These are phyloP conservation scores for Phaeosphaeria sp. DNA, from an alignment of 2,329 filamentous ascomycete species.

Conservation along the genomic window DNA sequence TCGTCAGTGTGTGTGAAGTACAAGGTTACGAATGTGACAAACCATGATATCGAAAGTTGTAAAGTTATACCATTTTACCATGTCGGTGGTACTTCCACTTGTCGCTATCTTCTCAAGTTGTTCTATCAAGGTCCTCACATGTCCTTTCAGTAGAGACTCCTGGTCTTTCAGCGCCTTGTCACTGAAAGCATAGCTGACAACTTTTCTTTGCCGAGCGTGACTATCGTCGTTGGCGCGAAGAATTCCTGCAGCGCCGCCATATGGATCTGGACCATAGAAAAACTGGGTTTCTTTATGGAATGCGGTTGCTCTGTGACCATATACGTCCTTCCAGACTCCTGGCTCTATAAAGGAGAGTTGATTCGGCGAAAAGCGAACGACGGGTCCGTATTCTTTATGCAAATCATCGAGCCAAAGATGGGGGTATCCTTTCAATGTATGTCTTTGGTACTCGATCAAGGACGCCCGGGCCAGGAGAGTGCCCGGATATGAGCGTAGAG, in stretches of 20 bases:
- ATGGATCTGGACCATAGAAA: slow-evolving; percentile 41
- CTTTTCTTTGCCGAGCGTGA: slow-evolving; percentile 45
- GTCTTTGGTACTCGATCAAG: slow-evolving; percentile 27
- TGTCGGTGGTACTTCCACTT: slow-evolving; percentile 15
- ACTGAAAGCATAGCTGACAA: slow-evolving; percentile 48
- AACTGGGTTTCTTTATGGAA: slow-evolving; percentile 38
- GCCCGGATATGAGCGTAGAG: slow-evolving; percentile 50
- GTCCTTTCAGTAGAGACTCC: slow-evolving; percentile 42
- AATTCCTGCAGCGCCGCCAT: slow-evolving; percentile 32
- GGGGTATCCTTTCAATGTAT: slow-evolving; percentile 22
- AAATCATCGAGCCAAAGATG: slow-evolving; percentile 30
- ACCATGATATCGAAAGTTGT: slow-evolving; percentile 30
- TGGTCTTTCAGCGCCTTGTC: slow-evolving; percentile 47
- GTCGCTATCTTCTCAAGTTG: slow-evolving; percentile 37
- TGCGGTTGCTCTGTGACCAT: slow-evolving; percentile 40
- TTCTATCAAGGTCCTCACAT: slow-evolving; percentile 46
- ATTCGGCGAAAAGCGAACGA: slow-evolving; percentile 48
- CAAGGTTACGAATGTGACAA: not conserved
- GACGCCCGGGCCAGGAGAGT: slow-evolving; percentile 40
- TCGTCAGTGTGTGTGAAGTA: too few species aligned
- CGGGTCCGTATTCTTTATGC: slow-evolving; percentile 47
- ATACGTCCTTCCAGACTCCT: slow-evolving; percentile 49
- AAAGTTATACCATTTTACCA: slow-evolving; percentile 36
- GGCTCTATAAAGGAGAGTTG: slow-evolving; percentile 47
- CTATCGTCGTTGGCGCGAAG: slow-evolving; percentile 40